Conservation (phyloP, 2,329 filamentous ascomycete genomes). For the Magnaporthiopsis rhizophila region DNA sequence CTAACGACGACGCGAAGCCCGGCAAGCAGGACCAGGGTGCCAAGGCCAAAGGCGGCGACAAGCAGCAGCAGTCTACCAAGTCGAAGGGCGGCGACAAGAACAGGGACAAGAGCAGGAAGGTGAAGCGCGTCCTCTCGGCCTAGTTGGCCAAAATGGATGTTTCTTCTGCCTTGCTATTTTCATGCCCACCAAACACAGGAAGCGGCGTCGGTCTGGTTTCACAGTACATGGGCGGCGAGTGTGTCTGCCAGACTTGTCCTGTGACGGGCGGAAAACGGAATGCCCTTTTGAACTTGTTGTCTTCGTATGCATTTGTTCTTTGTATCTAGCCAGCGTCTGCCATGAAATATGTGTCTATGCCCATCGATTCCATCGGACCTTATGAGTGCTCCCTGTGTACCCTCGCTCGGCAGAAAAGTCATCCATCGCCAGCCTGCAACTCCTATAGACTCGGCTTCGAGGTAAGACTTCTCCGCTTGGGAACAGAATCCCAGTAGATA, state of each 20-base stretch:
- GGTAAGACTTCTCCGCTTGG: too few species aligned
- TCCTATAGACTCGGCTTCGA: too few species aligned
- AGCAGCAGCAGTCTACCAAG: neutral
- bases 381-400: too few species aligned
- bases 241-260: neutral
- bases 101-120: neutral
- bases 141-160: neutral
- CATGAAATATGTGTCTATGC: too few species aligned
- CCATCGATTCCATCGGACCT: too few species aligned
- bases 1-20: neutral
- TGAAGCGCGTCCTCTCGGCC: neutral
- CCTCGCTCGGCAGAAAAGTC: too few species aligned
- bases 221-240: neutral
- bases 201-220: too few species aligned
- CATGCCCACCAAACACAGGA: too few species aligned
- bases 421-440: too few species aligned
- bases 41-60: neutral
- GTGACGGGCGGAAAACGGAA: neutral
- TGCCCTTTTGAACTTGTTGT: neutral
- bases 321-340: too few species aligned
- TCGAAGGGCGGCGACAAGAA: neutral
- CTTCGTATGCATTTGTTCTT: too few species aligned
- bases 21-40: neutral
- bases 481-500: too few species aligned
- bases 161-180: neutral